Conservation (phyloP, 2,329 filamentous ascomycete species). For the Diplodia scrobiculata region DNA sequence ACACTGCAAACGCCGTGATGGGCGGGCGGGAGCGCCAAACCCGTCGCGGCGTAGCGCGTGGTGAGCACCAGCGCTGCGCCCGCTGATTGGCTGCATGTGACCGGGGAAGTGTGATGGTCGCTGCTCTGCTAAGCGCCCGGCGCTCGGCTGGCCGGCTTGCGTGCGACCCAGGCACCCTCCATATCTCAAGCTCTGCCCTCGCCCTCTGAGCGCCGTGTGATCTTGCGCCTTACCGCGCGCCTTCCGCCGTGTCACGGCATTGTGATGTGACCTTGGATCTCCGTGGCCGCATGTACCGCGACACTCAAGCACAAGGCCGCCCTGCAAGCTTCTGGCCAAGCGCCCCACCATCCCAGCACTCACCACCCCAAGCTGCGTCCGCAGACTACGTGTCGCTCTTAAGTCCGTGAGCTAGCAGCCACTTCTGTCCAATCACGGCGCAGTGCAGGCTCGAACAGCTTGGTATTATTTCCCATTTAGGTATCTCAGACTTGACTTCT, state of each 20-base stretch:
- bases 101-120: constrained; percentile 25
- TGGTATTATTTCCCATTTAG: constrained; percentile 28
- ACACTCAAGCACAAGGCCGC: neutral
- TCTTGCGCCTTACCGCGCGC: constrained; percentile 19
- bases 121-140: constrained; percentile 27
- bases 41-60: neutral
- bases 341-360: constrained; percentile 6
- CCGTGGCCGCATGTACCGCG: constrained; percentile 3
- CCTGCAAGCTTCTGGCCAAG: constrained; percentile 20
- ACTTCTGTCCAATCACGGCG: neutral
- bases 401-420: neutral
- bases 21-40: constrained; percentile 23
- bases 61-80: neutral
- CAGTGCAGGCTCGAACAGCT: constrained; percentile 1
- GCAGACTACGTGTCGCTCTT: constrained; percentile 20
- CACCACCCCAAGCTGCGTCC: constrained; percentile 8
- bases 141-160: constrained; percentile 16
- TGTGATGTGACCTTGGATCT: constrained; percentile 20
- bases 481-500: constrained; percentile 5
- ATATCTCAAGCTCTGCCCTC: constrained; percentile 14
- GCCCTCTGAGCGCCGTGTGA: neutral
- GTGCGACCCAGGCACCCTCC: constrained; percentile 20
- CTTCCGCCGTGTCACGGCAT: constrained; percentile 17
- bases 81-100: constrained; percentile 8
- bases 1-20: constrained; percentile 15